These are phyloP conservation scores for Gossypium arboreum DNA, from an alignment of 345 rosid genomes.

Conservation along the genomic window DNA sequence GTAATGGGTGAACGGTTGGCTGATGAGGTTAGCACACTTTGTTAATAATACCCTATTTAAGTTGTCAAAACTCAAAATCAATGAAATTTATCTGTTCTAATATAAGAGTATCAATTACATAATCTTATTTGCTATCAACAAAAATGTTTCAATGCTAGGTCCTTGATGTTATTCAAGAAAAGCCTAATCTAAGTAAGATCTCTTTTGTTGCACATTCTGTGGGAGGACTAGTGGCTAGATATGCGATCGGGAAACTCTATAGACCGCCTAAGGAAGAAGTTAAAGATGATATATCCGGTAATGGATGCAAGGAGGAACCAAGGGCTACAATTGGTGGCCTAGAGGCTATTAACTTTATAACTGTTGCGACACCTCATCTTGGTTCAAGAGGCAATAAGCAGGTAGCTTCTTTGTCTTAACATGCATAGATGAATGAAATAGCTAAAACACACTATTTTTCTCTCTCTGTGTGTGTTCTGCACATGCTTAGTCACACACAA, in stretches of 20 bases:
- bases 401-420: slow-evolving; percentile 36
- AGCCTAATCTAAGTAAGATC: slow-evolving; percentile 62
- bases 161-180: slow-evolving; percentile 63
- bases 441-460: neutral
- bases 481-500: too few relatives aligned
- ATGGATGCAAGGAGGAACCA: slow-evolving; percentile 24
- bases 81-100: neutral
- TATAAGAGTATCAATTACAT: neutral
- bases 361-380: slow-evolving; percentile 95
- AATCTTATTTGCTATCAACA: neutral
- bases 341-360: slow-evolving; percentile 79
- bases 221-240: slow-evolving; percentile 69
- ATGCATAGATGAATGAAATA: neutral
- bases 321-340: slow-evolving; percentile 68
- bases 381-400: slow-evolving; percentile 94
- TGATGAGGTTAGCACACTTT: slow-evolving; percentile 53
- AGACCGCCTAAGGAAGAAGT: slow-evolving; percentile 42
- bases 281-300: slow-evolving; percentile 23
- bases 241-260: slow-evolving; percentile 87
- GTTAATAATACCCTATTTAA: slow-evolving; percentile 26
- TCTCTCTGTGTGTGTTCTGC: too few relatives aligned
- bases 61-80: neutral
- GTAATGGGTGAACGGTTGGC: slow-evolving; percentile 93
- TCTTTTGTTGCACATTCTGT: slow-evolving; percentile 55
- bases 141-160: slow-evolving; percentile 43